Evolutionary conservation across 129 eudicot genomes (phyloP), one percentile per base, ranked within the genome.

Genomic region (Lonicera japonica): DNA sequence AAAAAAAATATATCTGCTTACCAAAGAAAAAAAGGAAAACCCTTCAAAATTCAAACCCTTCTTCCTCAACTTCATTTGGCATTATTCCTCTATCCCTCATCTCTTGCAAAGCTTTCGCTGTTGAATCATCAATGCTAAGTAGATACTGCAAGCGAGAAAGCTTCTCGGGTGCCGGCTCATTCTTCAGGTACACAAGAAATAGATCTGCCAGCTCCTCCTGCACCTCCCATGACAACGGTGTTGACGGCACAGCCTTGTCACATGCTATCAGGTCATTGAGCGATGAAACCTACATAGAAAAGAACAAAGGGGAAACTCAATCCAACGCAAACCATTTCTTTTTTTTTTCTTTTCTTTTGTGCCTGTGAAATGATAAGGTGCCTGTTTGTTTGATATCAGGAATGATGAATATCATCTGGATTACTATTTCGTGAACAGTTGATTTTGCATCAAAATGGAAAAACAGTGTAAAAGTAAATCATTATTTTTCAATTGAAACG

Each of bases 191-290:
- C 19, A 77, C 64, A 22, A 72, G 60, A 74, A 68, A 94, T 11
- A 94, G 82, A 71, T 94, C 96, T 0, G 80, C 61, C 22, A 94
- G 72, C 64, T 94, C 99, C 68, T 76, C 95, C 0, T 86, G 82
- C 63, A 72, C 82, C 68, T 88, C 96, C 99, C 99, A 94, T 20
- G 99, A 85, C 56, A 88, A 41, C 16, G 99, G 95, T 19, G 79
- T 73, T 13, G 96, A 70, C 7, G 87, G 83, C 46, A 88, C 95
- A 53, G 99, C 99, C 79, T 94, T 88, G 76, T 94, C 99, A 54
- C 96, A 94, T 7, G 99, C 96, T 75, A 94, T 68, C 73, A 94
- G 64, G 68, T 94, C 87, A 21, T 94, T 85, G 52, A 94, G 79
- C 14, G 96, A 85, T 55, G 90, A 85, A 64, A 88, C 88, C 99